Evolutionary conservation across 2,329 filamentous ascomycete genomes (phyloP).

Genomic region (Hypoxylon rubiginosum): DNA sequence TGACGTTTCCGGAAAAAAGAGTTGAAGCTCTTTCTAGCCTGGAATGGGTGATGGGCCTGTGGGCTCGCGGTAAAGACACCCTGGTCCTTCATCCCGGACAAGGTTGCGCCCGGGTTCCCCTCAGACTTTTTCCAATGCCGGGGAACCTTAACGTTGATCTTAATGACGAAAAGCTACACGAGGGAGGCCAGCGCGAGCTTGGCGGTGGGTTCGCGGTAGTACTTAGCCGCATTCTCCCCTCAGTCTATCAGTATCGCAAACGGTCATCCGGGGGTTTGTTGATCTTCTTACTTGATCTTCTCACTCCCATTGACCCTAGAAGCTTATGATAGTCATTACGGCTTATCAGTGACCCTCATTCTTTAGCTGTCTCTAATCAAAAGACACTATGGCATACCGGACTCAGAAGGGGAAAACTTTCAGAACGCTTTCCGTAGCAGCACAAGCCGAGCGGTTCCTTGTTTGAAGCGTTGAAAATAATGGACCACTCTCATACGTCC

Average conservation of each 20-base stretch:
- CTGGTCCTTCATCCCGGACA: conserved; percentile 8
- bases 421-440: neutral
- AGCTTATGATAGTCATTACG: conserved; percentile 2
- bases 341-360: conserved; percentile 13
- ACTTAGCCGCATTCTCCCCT: conserved; percentile 19
- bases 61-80: neutral
- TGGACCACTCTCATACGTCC: neutral
- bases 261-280: conserved; percentile 13
- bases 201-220: conserved; percentile 13
- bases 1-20: conserved; percentile 21
- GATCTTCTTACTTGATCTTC: neutral
- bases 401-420: neutral
- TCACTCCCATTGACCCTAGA: neutral
- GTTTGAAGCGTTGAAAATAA: neutral
- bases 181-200: neutral
- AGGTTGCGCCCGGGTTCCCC: conserved; percentile 25
- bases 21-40: neutral
- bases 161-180: conserved; percentile 1
- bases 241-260: conserved; percentile 9
- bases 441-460: neutral
- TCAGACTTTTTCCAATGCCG: conserved; percentile 22
- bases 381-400: neutral
- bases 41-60: neutral
- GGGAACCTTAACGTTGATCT: conserved; percentile 31
- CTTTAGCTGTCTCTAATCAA: conserved; percentile 1